Evolutionary conservation across 129 eudicot species (phyloP).

Genomic region (Lactuca sativa): DNA sequence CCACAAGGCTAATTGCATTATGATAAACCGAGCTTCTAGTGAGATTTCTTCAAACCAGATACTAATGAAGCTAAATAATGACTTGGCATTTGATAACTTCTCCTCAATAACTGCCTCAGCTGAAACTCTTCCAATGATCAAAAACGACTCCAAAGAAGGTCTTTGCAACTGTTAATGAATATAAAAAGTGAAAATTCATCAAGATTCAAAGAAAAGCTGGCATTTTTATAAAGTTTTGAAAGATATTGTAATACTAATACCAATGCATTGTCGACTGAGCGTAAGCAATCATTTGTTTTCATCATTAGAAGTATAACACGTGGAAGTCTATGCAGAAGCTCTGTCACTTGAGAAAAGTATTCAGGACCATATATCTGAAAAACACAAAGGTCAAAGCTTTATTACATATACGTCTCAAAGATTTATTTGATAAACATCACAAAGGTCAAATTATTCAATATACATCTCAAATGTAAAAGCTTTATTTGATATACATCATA

Average conservation of each 20-base stretch:
- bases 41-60: constrained; percentile 64
- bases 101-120: constrained; percentile 79
- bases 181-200: constrained; percentile 2
- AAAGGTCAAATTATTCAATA: no score
- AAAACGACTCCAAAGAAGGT: constrained; percentile 73
- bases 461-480: background rate
- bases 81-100: constrained; percentile 43
- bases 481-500: background rate
- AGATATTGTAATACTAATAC: constrained; percentile 34
- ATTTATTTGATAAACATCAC: no score
- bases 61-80: constrained; percentile 48
- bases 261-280: constrained; percentile 78
- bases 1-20: constrained; percentile 76
- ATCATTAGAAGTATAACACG: constrained; percentile 92
- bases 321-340: constrained; percentile 83
- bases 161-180: constrained; percentile 59
- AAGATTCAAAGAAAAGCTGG: background rate
- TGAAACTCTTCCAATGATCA: constrained; percentile 88
- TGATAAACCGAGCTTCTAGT: constrained; percentile 60
- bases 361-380: constrained; percentile 90
- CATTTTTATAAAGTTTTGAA: constrained; percentile 1
- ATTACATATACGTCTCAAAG: background rate
- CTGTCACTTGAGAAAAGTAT: constrained; percentile 83
- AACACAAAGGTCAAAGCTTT: background rate
- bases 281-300: constrained; percentile 92